Percentiles rank a stretch among this genome's conserved stretches.
These are phyloP conservation scores for Teratosphaeria nubilosa DNA, from an alignment of 2,329 filamentous ascomycete species.

Conservation along the genomic window DNA sequence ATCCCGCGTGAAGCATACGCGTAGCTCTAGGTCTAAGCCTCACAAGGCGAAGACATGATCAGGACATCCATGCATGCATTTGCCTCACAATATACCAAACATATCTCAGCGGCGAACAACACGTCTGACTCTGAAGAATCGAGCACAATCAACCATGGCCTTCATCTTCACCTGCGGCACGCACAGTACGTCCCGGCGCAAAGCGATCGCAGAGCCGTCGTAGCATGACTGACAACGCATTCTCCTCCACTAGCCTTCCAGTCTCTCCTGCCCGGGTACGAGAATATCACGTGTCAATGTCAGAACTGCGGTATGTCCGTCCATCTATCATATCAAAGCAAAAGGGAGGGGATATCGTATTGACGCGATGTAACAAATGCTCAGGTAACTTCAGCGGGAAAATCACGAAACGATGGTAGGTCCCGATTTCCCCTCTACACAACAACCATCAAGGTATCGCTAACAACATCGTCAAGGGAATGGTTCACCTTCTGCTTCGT, in stretches of 20 bases:
- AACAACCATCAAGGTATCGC: not conserved
- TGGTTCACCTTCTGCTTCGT: slow-evolving; percentile 76
- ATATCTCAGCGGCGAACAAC: not conserved
- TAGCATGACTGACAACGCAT: not conserved
- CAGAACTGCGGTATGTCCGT: slow-evolving; percentile 36
- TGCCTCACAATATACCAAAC: not conserved
- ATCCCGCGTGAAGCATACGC: not conserved
- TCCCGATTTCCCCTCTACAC: not conserved
- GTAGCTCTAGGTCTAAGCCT: not conserved
- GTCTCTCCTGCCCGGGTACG: slow-evolving; percentile 35
- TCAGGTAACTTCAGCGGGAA: slow-evolving; percentile 33
- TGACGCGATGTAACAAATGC: not conserved
- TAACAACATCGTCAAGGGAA: slow-evolving; percentile 21
- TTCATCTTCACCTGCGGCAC: slow-evolving; percentile 43
- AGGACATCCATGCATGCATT: not conserved
- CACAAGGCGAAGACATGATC: not conserved
- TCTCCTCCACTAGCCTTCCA: slow-evolving; percentile 32
- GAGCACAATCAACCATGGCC: slow-evolving; percentile 15
- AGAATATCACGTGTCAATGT: slow-evolving; percentile 41
- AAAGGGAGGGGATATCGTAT: not conserved
- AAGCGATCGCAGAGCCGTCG: not conserved
- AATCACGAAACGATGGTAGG: slow-evolving; percentile 36
- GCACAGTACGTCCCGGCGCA: slow-evolving; percentile 29
- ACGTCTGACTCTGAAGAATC: not conserved
- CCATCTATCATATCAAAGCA: too few species aligned